Evolutionary conservation across 257 asterid species (phyloP).

Genomic region (Perilla frutescens): DNA sequence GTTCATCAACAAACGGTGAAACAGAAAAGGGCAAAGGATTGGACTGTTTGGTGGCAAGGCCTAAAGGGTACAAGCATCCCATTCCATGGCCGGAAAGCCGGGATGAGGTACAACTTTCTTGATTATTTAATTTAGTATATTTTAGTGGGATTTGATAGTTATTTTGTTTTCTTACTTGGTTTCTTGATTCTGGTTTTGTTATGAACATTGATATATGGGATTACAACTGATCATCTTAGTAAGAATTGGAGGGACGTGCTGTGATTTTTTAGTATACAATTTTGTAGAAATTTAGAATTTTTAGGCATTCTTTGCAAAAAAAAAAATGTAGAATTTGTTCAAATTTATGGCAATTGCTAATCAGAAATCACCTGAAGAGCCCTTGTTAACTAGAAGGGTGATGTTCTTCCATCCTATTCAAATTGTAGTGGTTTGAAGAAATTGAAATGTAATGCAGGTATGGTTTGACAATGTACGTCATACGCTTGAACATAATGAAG

Average conservation of each 20-base stretch:
- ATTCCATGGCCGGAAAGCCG: conserved; percentile 68
- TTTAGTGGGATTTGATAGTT: conserved; percentile 1
- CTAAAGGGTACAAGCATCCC: conserved; percentile 59
- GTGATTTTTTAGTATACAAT: not conserved
- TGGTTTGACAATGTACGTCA: conserved; percentile 57
- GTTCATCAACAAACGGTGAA: conserved; percentile 29
- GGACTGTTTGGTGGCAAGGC: conserved; percentile 66
- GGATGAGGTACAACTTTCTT: conserved; percentile 53
- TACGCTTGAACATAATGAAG: conserved; percentile 31
- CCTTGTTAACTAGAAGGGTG: not conserved
- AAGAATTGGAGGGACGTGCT: not conserved
- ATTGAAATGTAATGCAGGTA: conserved; percentile 42
- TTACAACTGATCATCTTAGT: no score
- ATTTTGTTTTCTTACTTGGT: not conserved
- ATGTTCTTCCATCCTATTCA: not conserved
- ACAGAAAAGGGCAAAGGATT: conserved; percentile 23
- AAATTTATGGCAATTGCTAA: not conserved
- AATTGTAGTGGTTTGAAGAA: not conserved
- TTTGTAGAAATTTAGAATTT: not conserved
- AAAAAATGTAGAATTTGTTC: not conserved
- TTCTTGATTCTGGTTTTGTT: conserved; percentile 5
- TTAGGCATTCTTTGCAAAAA: conserved; percentile 7
- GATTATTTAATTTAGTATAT: not conserved
- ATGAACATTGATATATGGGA: not conserved
- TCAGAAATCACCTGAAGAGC: no score